Percentiles rank a stretch among this genome's conserved stretches.
These are phyloP conservation scores for Nakazawaea ernobii DNA, from an alignment of 805 yeast genomes.

Conservation along the genomic window DNA sequence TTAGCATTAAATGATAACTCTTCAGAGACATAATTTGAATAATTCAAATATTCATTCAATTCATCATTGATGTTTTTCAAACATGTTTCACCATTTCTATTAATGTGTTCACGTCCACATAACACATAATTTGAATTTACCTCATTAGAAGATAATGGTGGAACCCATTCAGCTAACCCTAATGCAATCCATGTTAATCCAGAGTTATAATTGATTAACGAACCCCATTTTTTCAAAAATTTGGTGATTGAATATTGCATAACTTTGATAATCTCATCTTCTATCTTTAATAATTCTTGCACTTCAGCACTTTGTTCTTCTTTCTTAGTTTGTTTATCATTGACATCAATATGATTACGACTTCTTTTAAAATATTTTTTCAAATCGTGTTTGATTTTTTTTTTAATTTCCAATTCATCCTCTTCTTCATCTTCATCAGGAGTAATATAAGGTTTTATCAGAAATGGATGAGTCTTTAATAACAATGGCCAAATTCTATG, in stretches of 20 bases:
- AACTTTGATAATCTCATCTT: constrained; percentile 46
- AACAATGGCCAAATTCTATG: constrained; percentile 81
- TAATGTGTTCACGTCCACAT: constrained; percentile 44
- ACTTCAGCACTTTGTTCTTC: constrained; percentile 14
- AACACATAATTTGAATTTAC: constrained; percentile 41
- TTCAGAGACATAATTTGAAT: not conserved
- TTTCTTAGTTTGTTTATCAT: not conserved
- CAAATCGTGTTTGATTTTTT: constrained; percentile 49
- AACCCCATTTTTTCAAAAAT: constrained; percentile 77
- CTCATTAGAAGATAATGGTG: constrained; percentile 39
- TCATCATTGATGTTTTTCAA: constrained; percentile 26
- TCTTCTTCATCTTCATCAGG: constrained; percentile 42
- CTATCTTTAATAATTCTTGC: constrained; percentile 34
- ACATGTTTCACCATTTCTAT: constrained; percentile 28
- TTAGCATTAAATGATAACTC: not conserved
- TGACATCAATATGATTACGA: constrained; percentile 24
- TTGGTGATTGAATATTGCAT: constrained; percentile 56
- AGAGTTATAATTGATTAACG: constrained; percentile 67
- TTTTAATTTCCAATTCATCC: constrained; percentile 18
- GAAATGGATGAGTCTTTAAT: constrained; percentile 80
- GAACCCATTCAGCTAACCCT: constrained; percentile 85
- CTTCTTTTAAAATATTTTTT: constrained; percentile 52
- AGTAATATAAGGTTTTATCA: constrained; percentile 63
- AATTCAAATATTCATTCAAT: constrained; percentile 21
- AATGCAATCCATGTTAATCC: constrained; percentile 87